phyloP scores from a whole-genome alignment of 2,329 filamentous ascomycete species.

The Fusarium incarnatum region DNA sequence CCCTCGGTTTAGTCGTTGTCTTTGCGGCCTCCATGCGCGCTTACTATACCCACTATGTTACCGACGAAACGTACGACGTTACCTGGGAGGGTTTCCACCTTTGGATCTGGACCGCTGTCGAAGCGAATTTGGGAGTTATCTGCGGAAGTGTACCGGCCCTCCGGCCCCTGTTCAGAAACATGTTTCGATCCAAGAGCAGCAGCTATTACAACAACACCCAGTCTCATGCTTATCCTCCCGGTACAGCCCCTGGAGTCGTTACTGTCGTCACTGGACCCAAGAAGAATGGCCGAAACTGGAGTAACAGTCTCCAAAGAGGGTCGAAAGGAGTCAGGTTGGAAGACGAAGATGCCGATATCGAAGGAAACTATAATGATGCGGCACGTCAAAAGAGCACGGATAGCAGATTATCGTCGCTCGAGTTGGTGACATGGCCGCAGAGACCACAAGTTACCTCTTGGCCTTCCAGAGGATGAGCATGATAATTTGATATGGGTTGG shows the following conservation, averaged over 20 bases:
- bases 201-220: conserved; percentile 40
- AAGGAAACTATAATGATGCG: conserved; percentile 25
- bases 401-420: conserved; percentile 37
- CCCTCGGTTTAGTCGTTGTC: conserved; percentile 53
- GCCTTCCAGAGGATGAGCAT: conserved; percentile 13
- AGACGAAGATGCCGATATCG: conserved; percentile 43
- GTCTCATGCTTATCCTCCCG: conserved; percentile 36
- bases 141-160: conserved; percentile 55
- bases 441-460: conserved; percentile 38
- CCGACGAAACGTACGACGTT: conserved; percentile 53
- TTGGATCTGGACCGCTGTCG: conserved; percentile 58
- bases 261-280: conserved; percentile 26
- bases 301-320: conserved; percentile 36
- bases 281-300: conserved; percentile 35
- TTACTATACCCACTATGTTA: conserved; percentile 53
- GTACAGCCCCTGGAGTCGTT: conserved; percentile 31
- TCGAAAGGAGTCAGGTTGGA: conserved; percentile 41
- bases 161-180: conserved; percentile 43
- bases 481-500: conserved; percentile 17
- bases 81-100: conserved; percentile 56
- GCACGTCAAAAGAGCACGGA: conserved; percentile 34
- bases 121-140: conserved; percentile 56
- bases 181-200: conserved; percentile 43
- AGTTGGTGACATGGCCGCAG: conserved; percentile 42
- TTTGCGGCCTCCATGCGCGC: conserved; percentile 52